Percentiles rank a stretch among this genome's conserved stretches.
phyloP scores from a whole-genome alignment of 345 rosid species.

The Salix dunnii region DNA sequence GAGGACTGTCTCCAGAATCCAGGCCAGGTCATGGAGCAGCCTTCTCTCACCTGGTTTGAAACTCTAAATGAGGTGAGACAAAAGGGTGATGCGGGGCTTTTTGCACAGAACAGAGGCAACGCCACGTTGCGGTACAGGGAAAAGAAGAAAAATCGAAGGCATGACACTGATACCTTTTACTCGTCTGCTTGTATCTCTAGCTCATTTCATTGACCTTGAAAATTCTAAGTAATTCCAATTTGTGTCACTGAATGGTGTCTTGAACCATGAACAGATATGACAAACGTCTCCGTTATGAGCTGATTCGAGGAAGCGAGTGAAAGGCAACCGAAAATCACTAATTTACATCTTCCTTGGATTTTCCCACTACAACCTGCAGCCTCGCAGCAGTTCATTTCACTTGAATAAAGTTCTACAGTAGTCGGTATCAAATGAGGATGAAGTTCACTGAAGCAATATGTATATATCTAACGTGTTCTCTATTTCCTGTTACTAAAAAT shows the following conservation, averaged over 20 bases:
- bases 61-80: not conserved
- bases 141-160: slow-evolving; percentile 40
- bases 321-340: slow-evolving; percentile 21
- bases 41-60: too few species aligned
- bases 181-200: not conserved
- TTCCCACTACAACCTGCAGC: not conserved
- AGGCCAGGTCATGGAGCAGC: too few species aligned
- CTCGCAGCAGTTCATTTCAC: not conserved
- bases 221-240: not conserved
- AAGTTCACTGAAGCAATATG: not conserved
- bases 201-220: too few species aligned
- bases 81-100: slow-evolving; percentile 8
- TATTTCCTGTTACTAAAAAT: not conserved
- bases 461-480: not conserved
- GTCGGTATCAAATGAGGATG: not conserved
- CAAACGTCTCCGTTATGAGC: slow-evolving; percentile 38
- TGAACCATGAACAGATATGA: slow-evolving; percentile 23
- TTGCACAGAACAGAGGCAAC: slow-evolving; percentile 32
- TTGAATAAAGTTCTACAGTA: not conserved
- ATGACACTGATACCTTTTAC: not conserved
- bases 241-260: not conserved
- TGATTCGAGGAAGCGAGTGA: slow-evolving; percentile 36
- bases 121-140: slow-evolving; percentile 37
- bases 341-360: not conserved
- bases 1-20: too few species aligned